A percentile compares a stretch with the other conserved stretches of the same genome.
phyloP scores from a whole-genome alignment of 768 basidiomycete species.

The Suillus sp. region DNA sequence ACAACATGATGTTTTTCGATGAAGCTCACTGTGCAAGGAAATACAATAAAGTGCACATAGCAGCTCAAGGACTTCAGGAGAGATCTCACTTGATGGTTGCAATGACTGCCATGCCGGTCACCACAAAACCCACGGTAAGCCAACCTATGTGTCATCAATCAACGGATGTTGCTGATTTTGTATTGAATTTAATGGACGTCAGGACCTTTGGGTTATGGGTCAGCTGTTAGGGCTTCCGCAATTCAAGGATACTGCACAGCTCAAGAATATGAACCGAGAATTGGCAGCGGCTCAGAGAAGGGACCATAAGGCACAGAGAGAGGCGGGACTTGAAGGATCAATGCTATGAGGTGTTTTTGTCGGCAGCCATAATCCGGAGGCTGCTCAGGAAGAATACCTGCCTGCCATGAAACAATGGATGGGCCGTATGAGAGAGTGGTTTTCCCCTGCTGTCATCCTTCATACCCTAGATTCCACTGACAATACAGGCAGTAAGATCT shows the following conservation, averaged over 20 bases:
- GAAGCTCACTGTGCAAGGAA: no score
- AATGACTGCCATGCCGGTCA: background rate
- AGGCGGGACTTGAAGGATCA: no score
- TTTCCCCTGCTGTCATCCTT: slow-evolving; percentile 9
- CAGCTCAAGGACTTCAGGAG: background rate
- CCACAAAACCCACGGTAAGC: background rate
- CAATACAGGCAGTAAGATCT: background rate
- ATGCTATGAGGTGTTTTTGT: no score
- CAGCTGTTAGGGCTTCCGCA: background rate
- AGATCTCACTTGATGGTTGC: background rate
- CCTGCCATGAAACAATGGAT: slow-evolving; percentile 6
- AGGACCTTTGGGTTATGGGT: slow-evolving; percentile 9
- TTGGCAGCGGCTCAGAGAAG: background rate
- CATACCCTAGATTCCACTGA: slow-evolving; percentile 10
- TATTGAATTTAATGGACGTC: background rate
- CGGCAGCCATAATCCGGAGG: no score
- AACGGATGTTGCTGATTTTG: no score
- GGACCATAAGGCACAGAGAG: background rate
- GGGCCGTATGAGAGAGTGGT: slow-evolving; percentile 11
- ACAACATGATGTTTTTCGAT: no score
- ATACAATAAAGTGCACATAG: no score
- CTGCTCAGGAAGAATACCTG: background rate
- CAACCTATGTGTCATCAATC: no score
- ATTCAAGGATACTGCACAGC: background rate
- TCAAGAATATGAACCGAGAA: background rate